These are phyloP conservation scores for Juglanconis sp. DNA, from an alignment of 2,329 filamentous ascomycete genomes.

Conservation along the genomic window DNA sequence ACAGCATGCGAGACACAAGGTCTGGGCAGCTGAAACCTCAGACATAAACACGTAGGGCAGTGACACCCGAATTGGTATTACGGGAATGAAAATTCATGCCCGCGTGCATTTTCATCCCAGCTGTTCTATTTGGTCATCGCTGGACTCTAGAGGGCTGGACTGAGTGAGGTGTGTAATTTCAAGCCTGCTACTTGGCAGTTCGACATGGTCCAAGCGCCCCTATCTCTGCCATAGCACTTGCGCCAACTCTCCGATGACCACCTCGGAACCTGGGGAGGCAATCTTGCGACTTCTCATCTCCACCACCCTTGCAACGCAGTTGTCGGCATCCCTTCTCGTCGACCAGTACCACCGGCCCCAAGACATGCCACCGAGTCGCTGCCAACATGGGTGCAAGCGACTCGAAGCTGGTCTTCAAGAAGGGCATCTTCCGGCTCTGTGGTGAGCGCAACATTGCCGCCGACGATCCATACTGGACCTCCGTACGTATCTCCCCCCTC, in stretches of 20 bases:
- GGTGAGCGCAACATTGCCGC: slow-evolving; percentile 84
- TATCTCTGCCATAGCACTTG: neutral
- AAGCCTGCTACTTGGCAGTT: neutral
- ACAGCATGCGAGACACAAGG: neutral
- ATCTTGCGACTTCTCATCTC: neutral
- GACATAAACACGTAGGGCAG: neutral
- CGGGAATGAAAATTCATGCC: neutral
- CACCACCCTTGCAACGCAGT: neutral
- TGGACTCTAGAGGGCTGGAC: too few relatives aligned
- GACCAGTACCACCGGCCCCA: neutral
- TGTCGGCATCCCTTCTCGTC: neutral
- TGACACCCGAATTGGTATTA: neutral
- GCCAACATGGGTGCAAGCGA: slow-evolving; percentile 88
- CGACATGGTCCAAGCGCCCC: neutral
- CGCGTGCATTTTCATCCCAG: too few relatives aligned
- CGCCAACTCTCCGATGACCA: neutral
- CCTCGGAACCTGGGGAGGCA: neutral
- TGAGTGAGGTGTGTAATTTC: too few relatives aligned
- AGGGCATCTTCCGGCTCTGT: slow-evolving; percentile 95
- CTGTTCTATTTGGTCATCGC: too few relatives aligned
- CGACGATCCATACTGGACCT: slow-evolving; percentile 89
- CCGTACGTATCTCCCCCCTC: slow-evolving; percentile 54
- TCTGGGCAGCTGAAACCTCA: neutral
- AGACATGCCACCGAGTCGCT: slow-evolving; percentile 20
- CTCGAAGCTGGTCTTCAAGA: slow-evolving; percentile 98